Evolutionary conservation across 352 stramenopile genomes (phyloP).

Genomic region (Phytophthora fragariae): DNA sequence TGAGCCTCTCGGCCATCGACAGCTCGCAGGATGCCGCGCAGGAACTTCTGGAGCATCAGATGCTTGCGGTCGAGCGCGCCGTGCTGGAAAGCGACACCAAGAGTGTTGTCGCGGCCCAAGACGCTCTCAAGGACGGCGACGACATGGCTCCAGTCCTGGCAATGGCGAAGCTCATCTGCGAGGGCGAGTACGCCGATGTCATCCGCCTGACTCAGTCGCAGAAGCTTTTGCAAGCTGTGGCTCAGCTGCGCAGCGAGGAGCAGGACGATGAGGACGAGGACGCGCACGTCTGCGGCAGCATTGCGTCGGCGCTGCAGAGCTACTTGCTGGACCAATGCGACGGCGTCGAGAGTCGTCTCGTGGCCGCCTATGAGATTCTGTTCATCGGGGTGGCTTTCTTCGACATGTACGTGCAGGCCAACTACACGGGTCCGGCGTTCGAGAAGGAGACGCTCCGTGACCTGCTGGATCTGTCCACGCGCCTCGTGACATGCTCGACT

Average conservation of each 20-base stretch:
- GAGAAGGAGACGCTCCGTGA: constrained; percentile 58
- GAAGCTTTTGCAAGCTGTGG: constrained; percentile 38
- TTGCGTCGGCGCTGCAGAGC: constrained; percentile 52
- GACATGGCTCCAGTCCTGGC: constrained; percentile 38
- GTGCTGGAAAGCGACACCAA: constrained; percentile 60
- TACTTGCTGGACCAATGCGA: constrained; percentile 48
- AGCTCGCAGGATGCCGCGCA: constrained; percentile 43
- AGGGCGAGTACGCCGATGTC: constrained; percentile 68
- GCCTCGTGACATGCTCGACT: constrained; percentile 40
- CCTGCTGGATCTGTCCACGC: constrained; percentile 47
- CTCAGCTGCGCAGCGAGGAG: constrained; percentile 22
- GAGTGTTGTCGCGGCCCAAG: constrained; percentile 19
- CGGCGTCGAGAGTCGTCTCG: constrained; percentile 39
- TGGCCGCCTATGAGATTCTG: constrained; percentile 63
- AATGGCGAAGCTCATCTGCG: constrained; percentile 65
- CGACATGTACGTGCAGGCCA: constrained; percentile 83
- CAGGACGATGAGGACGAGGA: constrained; percentile 32
- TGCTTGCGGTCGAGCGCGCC: constrained; percentile 61
- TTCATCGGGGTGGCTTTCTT: constrained; percentile 72
- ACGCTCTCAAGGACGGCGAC: constrained; percentile 30
- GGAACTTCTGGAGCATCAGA: constrained; percentile 43
- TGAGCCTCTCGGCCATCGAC: constrained; percentile 55
- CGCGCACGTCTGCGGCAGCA: constrained; percentile 55
- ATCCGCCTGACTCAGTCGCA: constrained; percentile 51
- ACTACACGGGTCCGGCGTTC: constrained; percentile 84